Percentiles rank a stretch among this genome's conserved stretches.
Evolutionary conservation across 495 filamentous ascomycete species (phyloP).

Genomic region (Astrocystis sublimbata): DNA sequence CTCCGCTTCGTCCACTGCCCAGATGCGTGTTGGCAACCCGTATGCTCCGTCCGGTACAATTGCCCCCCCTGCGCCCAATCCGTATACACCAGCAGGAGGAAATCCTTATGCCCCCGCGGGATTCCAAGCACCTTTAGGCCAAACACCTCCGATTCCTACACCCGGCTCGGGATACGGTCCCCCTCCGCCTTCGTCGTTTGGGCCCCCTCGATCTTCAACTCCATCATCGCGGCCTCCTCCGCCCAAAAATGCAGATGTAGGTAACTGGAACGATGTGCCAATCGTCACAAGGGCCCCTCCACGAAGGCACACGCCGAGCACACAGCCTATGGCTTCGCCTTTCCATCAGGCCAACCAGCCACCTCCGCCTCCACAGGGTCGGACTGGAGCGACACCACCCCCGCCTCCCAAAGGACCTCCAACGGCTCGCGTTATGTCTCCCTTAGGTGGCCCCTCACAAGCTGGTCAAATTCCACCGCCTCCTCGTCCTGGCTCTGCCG

Average conservation of each 20-base stretch:
- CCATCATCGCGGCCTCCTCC: conserved; percentile 64
- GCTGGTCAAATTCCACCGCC: conserved; percentile 49
- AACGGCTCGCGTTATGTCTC: conserved; percentile 55
- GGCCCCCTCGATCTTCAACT: conserved; percentile 53
- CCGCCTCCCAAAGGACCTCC: conserved; percentile 54
- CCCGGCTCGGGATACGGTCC: conserved; percentile 38
- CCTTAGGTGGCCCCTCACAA: conserved; percentile 52
- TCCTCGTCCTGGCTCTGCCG: conserved; percentile 59
- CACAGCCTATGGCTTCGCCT: conserved; percentile 61
- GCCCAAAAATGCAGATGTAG: conserved; percentile 65
- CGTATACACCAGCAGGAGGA: conserved; percentile 30
- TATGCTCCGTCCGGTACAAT: conserved; percentile 57
- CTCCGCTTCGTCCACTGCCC: conserved; percentile 31
- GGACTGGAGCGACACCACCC: conserved; percentile 28
- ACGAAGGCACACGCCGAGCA: conserved; percentile 69
- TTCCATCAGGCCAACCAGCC: conserved; percentile 60
- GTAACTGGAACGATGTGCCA: conserved; percentile 94
- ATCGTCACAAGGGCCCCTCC: conserved; percentile 75
- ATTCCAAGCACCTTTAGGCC: conserved; percentile 33
- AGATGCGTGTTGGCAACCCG: conserved; percentile 54
- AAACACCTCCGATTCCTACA: conserved; percentile 28
- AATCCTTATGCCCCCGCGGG: conserved; percentile 40
- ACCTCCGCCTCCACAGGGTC: conserved; percentile 52
- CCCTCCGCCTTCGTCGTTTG: conserved; percentile 36
- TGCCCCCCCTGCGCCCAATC: conserved; percentile 27